Percentiles rank a stretch among this genome's conserved stretches.
These are phyloP conservation scores for Vicia villosa DNA, from an alignment of 306 rosid genomes.

Conservation along the genomic window DNA sequence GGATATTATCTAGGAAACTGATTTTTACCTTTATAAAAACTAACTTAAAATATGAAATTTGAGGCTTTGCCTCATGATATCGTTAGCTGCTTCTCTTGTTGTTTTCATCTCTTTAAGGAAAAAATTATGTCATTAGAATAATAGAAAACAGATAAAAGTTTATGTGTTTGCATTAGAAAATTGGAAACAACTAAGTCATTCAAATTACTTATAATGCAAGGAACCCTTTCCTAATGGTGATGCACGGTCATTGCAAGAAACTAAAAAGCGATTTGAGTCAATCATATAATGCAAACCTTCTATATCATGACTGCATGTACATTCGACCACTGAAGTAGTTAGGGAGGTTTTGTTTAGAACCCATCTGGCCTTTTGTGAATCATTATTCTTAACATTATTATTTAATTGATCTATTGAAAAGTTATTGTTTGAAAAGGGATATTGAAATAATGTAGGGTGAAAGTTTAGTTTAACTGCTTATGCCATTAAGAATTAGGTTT, in stretches of 20 bases:
- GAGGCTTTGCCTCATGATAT: too few relatives aligned
- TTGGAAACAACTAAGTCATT: too few relatives aligned
- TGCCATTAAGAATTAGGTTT: background rate
- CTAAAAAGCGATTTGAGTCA: background rate
- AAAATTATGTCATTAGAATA: too few relatives aligned
- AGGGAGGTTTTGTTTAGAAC: background rate
- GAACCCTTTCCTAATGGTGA: conserved; percentile 9
- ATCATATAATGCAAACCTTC: background rate
- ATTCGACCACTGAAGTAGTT: background rate
- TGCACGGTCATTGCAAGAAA: conserved; percentile 5
- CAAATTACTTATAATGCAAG: background rate
- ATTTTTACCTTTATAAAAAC: too few relatives aligned
- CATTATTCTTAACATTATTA: background rate
- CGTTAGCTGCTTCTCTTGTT: too few relatives aligned
- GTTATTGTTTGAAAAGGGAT: background rate
- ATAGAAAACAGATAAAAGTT: too few relatives aligned
- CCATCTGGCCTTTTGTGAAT: background rate
- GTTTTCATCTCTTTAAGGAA: too few relatives aligned
- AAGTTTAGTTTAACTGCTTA: background rate
- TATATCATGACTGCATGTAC: background rate
- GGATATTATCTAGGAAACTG: too few relatives aligned
- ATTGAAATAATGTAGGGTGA: background rate
- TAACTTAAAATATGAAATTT: too few relatives aligned
- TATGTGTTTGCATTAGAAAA: too few relatives aligned
- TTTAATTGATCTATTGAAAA: background rate